These are phyloP conservation scores for Paracoccidioides lutzii DNA, from an alignment of 2,329 filamentous ascomycete genomes.

Conservation along the genomic window DNA sequence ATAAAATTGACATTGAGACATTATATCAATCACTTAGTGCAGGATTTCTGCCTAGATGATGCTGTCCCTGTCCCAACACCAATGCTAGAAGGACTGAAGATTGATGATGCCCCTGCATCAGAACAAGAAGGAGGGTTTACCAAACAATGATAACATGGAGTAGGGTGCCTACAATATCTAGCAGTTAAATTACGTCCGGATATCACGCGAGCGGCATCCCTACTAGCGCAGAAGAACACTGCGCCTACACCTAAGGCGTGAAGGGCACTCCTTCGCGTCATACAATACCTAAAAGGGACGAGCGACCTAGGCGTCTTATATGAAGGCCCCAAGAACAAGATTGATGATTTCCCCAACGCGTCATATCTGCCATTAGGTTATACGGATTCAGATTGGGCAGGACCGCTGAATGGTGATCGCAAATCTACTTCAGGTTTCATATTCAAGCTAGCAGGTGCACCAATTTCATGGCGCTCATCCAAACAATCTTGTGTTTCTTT, in stretches of 20 bases:
- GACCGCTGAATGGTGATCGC: not conserved
- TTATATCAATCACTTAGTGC: not conserved
- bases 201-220: not conserved
- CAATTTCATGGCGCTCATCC: constrained; percentile 8
- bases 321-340: not conserved
- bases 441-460: constrained; percentile 5
- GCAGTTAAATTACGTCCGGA: not conserved
- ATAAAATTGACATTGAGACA: no score
- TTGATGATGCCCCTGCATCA: not conserved
- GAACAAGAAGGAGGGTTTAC: not conserved
- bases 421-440: constrained; percentile 7
- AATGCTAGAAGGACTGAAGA: not conserved
- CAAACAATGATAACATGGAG: not conserved
- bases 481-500: constrained; percentile 9
- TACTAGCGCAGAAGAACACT: not conserved
- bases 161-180: not conserved
- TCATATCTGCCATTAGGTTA: not conserved
- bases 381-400: not conserved
- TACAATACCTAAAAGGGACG: not conserved
- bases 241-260: not conserved
- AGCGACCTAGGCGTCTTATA: not conserved
- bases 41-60: not conserved
- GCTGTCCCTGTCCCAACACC: not conserved
- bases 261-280: not conserved
- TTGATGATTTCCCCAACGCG: not conserved